Evolutionary conservation across 257 asterid genomes (phyloP), one percentile per base, ranked within the genome.

Genomic region (Capsicum rhomboideum): DNA sequence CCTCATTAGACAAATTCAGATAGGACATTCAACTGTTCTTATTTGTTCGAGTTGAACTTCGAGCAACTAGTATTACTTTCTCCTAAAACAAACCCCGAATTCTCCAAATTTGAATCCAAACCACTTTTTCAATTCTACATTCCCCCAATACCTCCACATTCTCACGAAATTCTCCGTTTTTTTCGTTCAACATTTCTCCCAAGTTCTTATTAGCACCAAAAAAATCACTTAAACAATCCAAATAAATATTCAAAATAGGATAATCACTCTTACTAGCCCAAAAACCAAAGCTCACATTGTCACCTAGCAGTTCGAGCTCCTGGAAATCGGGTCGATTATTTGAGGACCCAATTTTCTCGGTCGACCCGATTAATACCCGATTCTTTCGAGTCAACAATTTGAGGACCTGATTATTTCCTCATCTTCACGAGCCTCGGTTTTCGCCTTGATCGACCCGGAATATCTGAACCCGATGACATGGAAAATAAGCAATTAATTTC

Each of bases 391-490:
- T 75, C 89, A 59, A 90, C 66, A 31, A 72, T 86, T 53, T 67
- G 85, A 83, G 83, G 54, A 84, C 79, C 86, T 75, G 40, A 52
- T 58, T 91, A 88, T 74, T 87, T 87, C 89, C 97, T 89, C 82
- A 84, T 23, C 89, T 90, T 94, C 84, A 53, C 64, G 2, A 90
- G 82, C 89, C 98, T 91, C 34, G 96, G 98, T 86, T 88, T 89
- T 75, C 92, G 89, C 78, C 89, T 82, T 29, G 90, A 82, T 66
- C 85, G 37, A 82, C 74, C 86, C 66, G 87, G 63, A 64, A 80
- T 86, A 10, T 83, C 91, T 31, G 83, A 8, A 17, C 86, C 88
- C 58, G 75, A 31, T 17, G 75, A 0, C 52, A 10, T 68, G 2
- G 53, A 20, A 37, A 37, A 37, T 4, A 29, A 37, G 71, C 77